Conservation (phyloP, 116 monocot genomes). For the Thalassia testudinum region DNA sequence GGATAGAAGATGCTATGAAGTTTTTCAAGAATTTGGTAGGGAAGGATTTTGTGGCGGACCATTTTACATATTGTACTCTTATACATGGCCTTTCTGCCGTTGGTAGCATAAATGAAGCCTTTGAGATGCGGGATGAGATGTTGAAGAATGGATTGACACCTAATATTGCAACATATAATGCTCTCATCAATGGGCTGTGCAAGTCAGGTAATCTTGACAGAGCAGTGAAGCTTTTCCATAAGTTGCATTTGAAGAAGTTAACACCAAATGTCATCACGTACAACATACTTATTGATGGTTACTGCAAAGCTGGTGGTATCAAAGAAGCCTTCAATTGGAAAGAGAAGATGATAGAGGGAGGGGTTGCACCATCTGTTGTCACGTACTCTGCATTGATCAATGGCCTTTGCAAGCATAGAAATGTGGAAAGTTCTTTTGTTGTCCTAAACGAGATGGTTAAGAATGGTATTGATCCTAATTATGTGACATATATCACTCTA, state of each 20-base stretch:
- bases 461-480: slow-evolving; percentile 52
- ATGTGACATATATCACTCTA: slow-evolving; percentile 47
- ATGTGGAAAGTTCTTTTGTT: slow-evolving; percentile 32
- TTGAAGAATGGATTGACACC: slow-evolving; percentile 39
- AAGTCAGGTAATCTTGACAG: slow-evolving; percentile 71
- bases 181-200: slow-evolving; percentile 90
- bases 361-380: slow-evolving; percentile 45
- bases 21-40: slow-evolving; percentile 25
- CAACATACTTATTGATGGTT: slow-evolving; percentile 77
- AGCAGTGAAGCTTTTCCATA: slow-evolving; percentile 64
- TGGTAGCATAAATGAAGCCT: slow-evolving; percentile 52
- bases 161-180: slow-evolving; percentile 67
- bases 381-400: slow-evolving; percentile 86
- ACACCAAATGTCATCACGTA: slow-evolving; percentile 56
- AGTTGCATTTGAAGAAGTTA: slow-evolving; percentile 48
- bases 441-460: slow-evolving; percentile 68
- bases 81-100: slow-evolving; percentile 60
- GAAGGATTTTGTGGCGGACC: slow-evolving; percentile 50
- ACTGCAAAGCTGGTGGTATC: slow-evolving; percentile 43
- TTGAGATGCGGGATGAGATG: slow-evolving; percentile 75
- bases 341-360: slow-evolving; percentile 55
- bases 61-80: slow-evolving; percentile 73
- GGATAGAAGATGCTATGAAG: slow-evolving; percentile 44
- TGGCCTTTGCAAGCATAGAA: slow-evolving; percentile 54
- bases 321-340: slow-evolving; percentile 74